phyloP scores from a whole-genome alignment of 129 eudicot species.

The Centaurea solstitialis region DNA sequence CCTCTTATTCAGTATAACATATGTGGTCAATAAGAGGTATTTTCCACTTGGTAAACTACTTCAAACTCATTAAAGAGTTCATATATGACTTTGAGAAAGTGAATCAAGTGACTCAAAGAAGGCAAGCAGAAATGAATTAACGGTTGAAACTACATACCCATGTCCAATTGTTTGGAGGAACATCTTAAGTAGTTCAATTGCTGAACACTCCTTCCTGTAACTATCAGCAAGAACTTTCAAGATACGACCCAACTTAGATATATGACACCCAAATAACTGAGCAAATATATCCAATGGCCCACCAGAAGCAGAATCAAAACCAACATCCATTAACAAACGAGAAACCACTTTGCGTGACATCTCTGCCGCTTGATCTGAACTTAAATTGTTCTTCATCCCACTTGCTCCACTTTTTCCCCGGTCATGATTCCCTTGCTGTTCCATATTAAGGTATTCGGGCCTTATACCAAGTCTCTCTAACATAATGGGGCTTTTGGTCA shows the following conservation, averaged over 20 bases:
- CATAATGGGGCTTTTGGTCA: slow-evolving; percentile 90
- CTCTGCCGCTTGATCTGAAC: slow-evolving; percentile 75
- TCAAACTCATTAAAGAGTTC: not conserved
- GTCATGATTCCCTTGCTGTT: slow-evolving; percentile 63
- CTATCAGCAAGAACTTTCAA: slow-evolving; percentile 83
- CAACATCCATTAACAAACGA: slow-evolving; percentile 64
- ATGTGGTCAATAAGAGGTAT: no score
- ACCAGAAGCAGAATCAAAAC: slow-evolving; percentile 80
- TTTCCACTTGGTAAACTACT: no score
- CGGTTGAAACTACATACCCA: slow-evolving; percentile 47
- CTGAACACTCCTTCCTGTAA: slow-evolving; percentile 84
- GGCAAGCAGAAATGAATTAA: not conserved
- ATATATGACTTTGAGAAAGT: not conserved
- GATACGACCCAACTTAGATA: slow-evolving; percentile 71
- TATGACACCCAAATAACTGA: slow-evolving; percentile 78
- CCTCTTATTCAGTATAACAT: no score
- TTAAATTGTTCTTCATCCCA: slow-evolving; percentile 50
- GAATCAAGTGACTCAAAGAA: not conserved
- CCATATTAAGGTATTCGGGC: slow-evolving; percentile 89
- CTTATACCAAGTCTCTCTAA: slow-evolving; percentile 94
- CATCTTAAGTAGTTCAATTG: slow-evolving; percentile 82
- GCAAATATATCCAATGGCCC: slow-evolving; percentile 66
- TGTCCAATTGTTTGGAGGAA: slow-evolving; percentile 79
- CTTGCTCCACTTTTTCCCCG: slow-evolving; percentile 53
- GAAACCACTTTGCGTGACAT: slow-evolving; percentile 75